Conservation (phyloP, 2,329 filamentous ascomycete species). For the Sporothrix brunneoviolacea region DNA sequence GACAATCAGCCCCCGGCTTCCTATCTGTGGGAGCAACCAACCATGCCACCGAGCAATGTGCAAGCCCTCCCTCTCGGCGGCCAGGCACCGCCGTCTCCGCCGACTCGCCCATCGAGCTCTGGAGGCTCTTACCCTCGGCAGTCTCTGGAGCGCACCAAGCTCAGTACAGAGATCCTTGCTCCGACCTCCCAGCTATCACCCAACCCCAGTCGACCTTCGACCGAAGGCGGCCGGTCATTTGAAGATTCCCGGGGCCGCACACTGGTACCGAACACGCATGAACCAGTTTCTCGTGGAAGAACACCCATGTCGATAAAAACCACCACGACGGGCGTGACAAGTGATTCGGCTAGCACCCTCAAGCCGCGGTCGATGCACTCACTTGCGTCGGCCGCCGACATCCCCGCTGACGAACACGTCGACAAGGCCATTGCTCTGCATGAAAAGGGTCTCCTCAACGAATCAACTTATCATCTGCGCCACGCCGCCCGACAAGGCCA, state of each 20-base stretch:
- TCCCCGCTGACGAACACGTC: constrained; percentile 81
- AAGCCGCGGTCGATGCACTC: constrained; percentile 39
- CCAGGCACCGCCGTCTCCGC: constrained; percentile 54
- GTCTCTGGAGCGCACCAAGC: constrained; percentile 44
- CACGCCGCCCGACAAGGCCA: constrained; percentile 80
- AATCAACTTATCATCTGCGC: constrained; percentile 93
- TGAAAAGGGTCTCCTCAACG: constrained; percentile 77
- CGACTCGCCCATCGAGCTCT: constrained; percentile 53
- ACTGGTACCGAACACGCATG: constrained; percentile 32
- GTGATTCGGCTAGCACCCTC: constrained; percentile 49
- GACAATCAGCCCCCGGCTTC: constrained; percentile 46
- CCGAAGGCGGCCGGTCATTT: constrained; percentile 37
- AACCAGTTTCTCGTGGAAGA: constrained; percentile 32
- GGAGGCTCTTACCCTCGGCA: constrained; percentile 39
- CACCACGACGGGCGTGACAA: constrained; percentile 46
- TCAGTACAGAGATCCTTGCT: constrained; percentile 40
- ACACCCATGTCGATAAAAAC: constrained; percentile 38
- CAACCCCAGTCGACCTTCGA: constrained; percentile 39
- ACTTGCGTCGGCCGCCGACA: constrained; percentile 56
- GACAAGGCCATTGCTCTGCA: constrained; percentile 86
- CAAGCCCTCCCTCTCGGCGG: constrained; percentile 36
- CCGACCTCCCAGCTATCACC: constrained; percentile 38
- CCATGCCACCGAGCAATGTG: constrained; percentile 33
- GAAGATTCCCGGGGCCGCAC: constrained; percentile 46
- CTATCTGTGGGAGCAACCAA: constrained; percentile 58